These are phyloP conservation scores for Jacaranda copaia DNA, from an alignment of 257 asterid species.

Conservation along the genomic window DNA sequence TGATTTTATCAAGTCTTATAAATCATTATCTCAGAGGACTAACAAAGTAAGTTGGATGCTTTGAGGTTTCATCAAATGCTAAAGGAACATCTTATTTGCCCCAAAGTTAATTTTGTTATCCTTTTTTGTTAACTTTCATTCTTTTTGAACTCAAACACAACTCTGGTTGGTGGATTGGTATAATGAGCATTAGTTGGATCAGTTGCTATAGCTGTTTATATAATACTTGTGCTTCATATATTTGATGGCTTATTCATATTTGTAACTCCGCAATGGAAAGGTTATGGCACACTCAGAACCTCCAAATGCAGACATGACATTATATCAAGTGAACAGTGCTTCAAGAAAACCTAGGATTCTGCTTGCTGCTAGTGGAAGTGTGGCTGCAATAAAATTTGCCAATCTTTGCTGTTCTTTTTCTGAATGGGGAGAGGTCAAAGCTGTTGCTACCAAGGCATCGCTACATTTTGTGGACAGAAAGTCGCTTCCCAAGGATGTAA, in stretches of 20 bases:
- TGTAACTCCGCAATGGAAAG: slow-evolving; percentile 28
- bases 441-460: slow-evolving; percentile 64
- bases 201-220: background rate
- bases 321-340: slow-evolving; percentile 29
- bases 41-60: background rate
- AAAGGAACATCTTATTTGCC: background rate
- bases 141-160: background rate
- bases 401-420: slow-evolving; percentile 60
- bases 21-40: background rate
- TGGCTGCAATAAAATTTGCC: slow-evolving; percentile 72
- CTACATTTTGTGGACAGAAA: slow-evolving; percentile 59
- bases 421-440: slow-evolving; percentile 81
- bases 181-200: background rate
- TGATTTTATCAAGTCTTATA: background rate
- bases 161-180: background rate
- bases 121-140: background rate
- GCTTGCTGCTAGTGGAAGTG: slow-evolving; percentile 82
- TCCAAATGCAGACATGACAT: slow-evolving; percentile 26
- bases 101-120: background rate
- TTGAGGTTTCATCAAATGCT: background rate
- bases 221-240: background rate
- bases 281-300: slow-evolving; percentile 43
- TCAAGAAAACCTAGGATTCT: slow-evolving; percentile 62
- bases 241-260: background rate
- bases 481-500: slow-evolving; percentile 56